Percentiles rank a stretch among this genome's conserved stretches.
These are phyloP conservation scores for Trypanosoma vivax DNA, from an alignment of 208 protist species.

Conservation along the genomic window DNA sequence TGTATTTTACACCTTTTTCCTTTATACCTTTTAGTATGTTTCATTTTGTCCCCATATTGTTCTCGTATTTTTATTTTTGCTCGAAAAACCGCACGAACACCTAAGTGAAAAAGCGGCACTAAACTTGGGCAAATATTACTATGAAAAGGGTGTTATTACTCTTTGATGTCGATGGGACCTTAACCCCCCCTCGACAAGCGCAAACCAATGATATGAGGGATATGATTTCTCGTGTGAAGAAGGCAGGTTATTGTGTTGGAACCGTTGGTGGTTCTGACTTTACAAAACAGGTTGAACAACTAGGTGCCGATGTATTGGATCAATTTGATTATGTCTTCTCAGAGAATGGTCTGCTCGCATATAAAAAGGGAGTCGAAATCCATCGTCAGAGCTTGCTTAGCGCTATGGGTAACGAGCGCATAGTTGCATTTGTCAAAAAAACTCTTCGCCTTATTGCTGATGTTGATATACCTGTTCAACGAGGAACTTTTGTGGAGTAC, in stretches of 20 bases:
- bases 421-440: slow-evolving; percentile 95
- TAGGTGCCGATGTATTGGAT: slow-evolving; percentile 82
- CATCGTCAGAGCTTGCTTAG: slow-evolving; percentile 88
- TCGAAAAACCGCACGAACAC: neutral
- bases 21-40: no score
- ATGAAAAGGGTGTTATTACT: slow-evolving; percentile 75
- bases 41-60: no score
- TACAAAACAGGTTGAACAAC: slow-evolving; percentile 96
- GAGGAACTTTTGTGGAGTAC: slow-evolving; percentile 99
- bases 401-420: slow-evolving; percentile 91
- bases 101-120: neutral
- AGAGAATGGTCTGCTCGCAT: slow-evolving; percentile 97
- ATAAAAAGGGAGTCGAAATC: slow-evolving; percentile 85
- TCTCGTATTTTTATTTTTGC: slow-evolving; percentile 8
- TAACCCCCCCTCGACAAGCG: slow-evolving; percentile 74
- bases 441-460: slow-evolving; percentile 92
- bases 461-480: slow-evolving; percentile 97
- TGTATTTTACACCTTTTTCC: no score
- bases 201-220: slow-evolving; percentile 88
- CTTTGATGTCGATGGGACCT: slow-evolving; percentile 95
- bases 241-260: slow-evolving; percentile 88
- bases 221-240: slow-evolving; percentile 74
- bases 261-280: slow-evolving; percentile 99
- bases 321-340: slow-evolving; percentile 98
- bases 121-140: no score